Conservation (phyloP, 1,284 basidiomycete genomes). For the Pseudozyma sp. region DNA sequence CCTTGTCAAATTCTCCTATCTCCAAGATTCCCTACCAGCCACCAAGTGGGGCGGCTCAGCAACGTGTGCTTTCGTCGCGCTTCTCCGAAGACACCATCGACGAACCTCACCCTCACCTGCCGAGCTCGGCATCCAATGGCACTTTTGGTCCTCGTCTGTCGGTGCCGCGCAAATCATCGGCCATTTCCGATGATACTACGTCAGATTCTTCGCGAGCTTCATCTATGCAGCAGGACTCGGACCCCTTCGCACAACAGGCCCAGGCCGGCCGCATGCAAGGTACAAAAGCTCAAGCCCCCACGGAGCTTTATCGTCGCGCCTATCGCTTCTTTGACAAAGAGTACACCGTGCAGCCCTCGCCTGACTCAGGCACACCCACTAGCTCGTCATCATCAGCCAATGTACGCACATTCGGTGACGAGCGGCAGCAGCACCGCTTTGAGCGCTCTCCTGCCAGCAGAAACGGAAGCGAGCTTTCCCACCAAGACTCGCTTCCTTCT, state of each 20-base stretch:
- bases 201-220: slow-evolving; percentile 21
- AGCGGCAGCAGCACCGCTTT: slow-evolving; percentile 2
- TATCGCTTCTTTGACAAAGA: slow-evolving; percentile 46
- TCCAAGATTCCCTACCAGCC: slow-evolving; percentile 28
- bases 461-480: slow-evolving; percentile 26
- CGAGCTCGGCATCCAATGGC: slow-evolving; percentile 24
- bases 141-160: slow-evolving; percentile 26
- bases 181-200: slow-evolving; percentile 4
- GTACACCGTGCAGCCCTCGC: slow-evolving; percentile 32
- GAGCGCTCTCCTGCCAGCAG: slow-evolving; percentile 15
- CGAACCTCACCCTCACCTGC: slow-evolving; percentile 17
- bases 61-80: slow-evolving; percentile 19
- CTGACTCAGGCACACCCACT: neutral
- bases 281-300: slow-evolving; percentile 8
- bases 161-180: slow-evolving; percentile 20
- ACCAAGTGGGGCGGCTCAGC: slow-evolving; percentile 14
- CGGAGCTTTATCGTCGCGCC: slow-evolving; percentile 46
- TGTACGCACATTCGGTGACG: neutral
- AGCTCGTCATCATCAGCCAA: neutral
- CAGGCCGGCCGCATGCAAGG: neutral
- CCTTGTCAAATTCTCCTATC: slow-evolving; percentile 22
- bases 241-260: neutral
- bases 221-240: slow-evolving; percentile 19
- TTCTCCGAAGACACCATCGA: slow-evolving; percentile 50
- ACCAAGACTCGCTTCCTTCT: slow-evolving; percentile 30